These are phyloP conservation scores for Typha latifolia DNA, from an alignment of 176 grass and related monocot species.

Conservation along the genomic window DNA sequence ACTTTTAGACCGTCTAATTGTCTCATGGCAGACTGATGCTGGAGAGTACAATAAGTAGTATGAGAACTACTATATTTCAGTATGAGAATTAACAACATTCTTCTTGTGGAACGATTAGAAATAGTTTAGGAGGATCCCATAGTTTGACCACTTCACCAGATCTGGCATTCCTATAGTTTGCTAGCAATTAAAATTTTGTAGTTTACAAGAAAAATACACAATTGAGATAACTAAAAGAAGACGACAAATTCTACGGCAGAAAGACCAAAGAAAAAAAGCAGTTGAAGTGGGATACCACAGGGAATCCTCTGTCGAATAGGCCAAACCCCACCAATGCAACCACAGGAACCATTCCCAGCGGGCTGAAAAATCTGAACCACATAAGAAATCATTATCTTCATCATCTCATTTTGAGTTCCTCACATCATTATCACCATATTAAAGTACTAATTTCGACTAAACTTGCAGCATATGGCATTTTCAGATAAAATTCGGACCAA, in stretches of 20 bases:
- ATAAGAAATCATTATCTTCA: slow-evolving; percentile 14
- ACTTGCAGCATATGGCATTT: background rate
- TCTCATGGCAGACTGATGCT: too few relatives aligned
- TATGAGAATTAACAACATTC: too few relatives aligned
- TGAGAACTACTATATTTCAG: too few relatives aligned
- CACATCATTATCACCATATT: background rate
- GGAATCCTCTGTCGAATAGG: slow-evolving; percentile 96
- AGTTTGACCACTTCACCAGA: too few relatives aligned
- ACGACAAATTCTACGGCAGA: background rate
- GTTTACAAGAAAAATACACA: background rate
- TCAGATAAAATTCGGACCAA: background rate
- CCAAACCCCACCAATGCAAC: slow-evolving; percentile 90
- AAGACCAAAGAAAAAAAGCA: slow-evolving; percentile 6
- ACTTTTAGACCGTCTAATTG: too few relatives aligned
- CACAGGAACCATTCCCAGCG: slow-evolving; percentile 86
- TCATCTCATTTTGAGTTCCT: slow-evolving; percentile 11
- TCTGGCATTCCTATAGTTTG: too few relatives aligned
- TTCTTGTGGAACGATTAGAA: too few relatives aligned
- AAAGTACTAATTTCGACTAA: background rate
- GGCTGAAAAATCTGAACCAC: slow-evolving; percentile 93
- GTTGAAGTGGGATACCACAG: slow-evolving; percentile 69
- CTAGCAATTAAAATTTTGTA: too few relatives aligned
- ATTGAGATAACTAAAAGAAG: background rate
- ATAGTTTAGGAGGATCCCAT: too few relatives aligned
- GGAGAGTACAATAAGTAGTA: too few relatives aligned